Base-by-base conservation (phyloP, 148 eudicot genomes). In the Euryodendron excelsum region DNA sequence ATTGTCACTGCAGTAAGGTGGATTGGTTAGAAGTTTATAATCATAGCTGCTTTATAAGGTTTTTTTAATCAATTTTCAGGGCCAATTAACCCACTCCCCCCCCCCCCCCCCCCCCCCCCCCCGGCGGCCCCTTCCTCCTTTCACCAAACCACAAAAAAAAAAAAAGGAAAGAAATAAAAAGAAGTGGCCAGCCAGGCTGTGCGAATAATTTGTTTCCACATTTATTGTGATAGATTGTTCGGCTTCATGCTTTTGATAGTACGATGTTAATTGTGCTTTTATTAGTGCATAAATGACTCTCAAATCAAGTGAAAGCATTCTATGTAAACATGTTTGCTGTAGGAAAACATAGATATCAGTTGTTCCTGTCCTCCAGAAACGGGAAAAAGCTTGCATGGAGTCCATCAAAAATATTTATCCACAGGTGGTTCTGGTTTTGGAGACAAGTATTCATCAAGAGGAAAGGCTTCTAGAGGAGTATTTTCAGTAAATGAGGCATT, bases 391-490 rank as follows among this genome's bases (percentile, higher is more conserved):
- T 2, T 44, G 73, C 55, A 25, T 3, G 33, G 34, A 27, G 73
- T 45, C 33, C 53, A 30, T 41, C 31, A 27, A 28, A 73, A 79
- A 77, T 82, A 75, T 31, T 5, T 60, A 31, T 53, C 78, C 14
- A 50, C 34, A 52, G 31, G 69, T 75, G 80, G 41, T 55, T 58
- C 27, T 73, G 20, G 12, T 58, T 44, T 25, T 36, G 53, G 21
- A 56, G 62, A 80, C 13, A 30, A 28, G 37, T 44, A 59, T 48
- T 36, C 65, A 64, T 76, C 83, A 70, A 63, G 66, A 50, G 67
- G 69, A 25, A 33, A 60, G 67, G 44, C 21, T 47, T 30, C 15
- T 50, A 27, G 48, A 53, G 41, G 45, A 21, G 74, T 67, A 74
- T 23, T 47, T 60, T 74, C 9, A 8, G 36, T 25, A 77, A 77